These are phyloP conservation scores for Pythium diclinum DNA, from an alignment of 352 stramenopile genomes.

Conservation along the genomic window DNA sequence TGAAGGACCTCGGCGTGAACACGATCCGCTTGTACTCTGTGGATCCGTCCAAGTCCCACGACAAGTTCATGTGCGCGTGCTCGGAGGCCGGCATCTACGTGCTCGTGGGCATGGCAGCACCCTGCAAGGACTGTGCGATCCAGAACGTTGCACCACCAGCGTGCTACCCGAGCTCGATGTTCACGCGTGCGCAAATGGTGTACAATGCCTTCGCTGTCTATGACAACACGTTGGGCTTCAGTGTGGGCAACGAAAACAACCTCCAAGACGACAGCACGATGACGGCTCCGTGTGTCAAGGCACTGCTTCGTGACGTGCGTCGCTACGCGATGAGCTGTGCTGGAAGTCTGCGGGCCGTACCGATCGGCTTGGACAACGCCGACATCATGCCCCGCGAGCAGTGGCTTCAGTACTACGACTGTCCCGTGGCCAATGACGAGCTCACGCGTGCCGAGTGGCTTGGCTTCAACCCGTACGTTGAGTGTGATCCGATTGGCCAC, in stretches of 20 bases:
- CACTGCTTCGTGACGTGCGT: conserved; percentile 40
- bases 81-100: conserved; percentile 51
- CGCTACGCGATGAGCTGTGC: conserved; percentile 41
- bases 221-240: conserved; percentile 53
- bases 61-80: conserved; percentile 76
- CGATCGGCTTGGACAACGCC: conserved; percentile 46
- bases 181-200: conserved; percentile 38
- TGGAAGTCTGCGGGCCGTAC: conserved; percentile 33
- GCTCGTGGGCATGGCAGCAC: conserved; percentile 46
- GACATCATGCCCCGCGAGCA: conserved; percentile 38
- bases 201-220: conserved; percentile 61
- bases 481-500: conserved; percentile 45
- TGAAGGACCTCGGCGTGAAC: conserved; percentile 68
- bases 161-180: conserved; percentile 47
- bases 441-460: conserved; percentile 44
- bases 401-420: conserved; percentile 52
- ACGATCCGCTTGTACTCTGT: conserved; percentile 68
- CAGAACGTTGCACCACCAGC: conserved; percentile 31
- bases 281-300: conserved; percentile 51
- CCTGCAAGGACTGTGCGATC: conserved; percentile 41
- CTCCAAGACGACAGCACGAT: conserved; percentile 9
- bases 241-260: conserved; percentile 56
- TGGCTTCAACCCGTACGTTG: conserved; percentile 57
- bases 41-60: conserved; percentile 54
- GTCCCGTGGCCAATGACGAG: conserved; percentile 38